Conservation (phyloP, 176 grass and related monocot species). For the Pontederia crassipes region DNA sequence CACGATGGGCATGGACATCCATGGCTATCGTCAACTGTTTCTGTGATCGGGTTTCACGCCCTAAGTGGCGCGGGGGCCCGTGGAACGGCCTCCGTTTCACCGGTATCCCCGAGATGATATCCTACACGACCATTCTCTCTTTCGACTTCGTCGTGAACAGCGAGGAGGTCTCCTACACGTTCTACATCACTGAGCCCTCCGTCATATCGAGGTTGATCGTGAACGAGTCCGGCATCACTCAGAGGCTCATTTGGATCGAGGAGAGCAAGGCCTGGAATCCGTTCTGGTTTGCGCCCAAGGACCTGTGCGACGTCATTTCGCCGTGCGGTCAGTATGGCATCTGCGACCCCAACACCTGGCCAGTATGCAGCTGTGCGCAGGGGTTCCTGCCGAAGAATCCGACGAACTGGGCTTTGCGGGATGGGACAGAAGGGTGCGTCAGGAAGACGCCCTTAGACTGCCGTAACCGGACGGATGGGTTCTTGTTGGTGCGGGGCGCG, state of each 20-base stretch:
- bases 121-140: conserved; percentile 20
- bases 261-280: neutral
- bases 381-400: conserved; percentile 51
- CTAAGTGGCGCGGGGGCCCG: neutral
- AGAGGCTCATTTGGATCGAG: neutral
- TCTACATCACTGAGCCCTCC: neutral
- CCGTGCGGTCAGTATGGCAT: conserved; percentile 50
- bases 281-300: neutral
- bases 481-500: no score
- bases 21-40: neutral
- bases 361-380: conserved; percentile 31
- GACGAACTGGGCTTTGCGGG: conserved; percentile 47
- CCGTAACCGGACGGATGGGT: neutral
- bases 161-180: neutral
- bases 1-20: neutral
- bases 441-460: conserved; percentile 35
- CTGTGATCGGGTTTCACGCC: neutral
- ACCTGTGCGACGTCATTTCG: conserved; percentile 32
- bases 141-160: neutral
- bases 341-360: conserved; percentile 26
- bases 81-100: conserved; percentile 19
- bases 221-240: neutral
- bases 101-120: conserved; percentile 63
- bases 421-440: conserved; percentile 39
- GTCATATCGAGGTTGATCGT: neutral